Conservation (phyloP, 306 rosid genomes). For the Rosa rugosa region DNA sequence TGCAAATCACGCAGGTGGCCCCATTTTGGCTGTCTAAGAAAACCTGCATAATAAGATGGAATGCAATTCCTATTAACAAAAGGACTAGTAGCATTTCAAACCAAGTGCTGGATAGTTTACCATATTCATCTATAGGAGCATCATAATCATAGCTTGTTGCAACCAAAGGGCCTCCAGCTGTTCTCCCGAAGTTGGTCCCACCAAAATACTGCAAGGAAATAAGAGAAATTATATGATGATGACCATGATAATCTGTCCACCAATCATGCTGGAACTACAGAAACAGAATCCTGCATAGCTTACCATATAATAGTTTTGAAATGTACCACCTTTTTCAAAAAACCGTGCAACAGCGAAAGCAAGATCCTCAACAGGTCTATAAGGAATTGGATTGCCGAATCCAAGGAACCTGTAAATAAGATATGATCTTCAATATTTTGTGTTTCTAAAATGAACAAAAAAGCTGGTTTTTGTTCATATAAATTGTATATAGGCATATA, state of each 20-base stretch:
- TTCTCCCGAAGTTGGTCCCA: constrained; percentile 29
- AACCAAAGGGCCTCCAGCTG: constrained; percentile 32
- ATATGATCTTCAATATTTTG: background rate
- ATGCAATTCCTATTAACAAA: background rate
- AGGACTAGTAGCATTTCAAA: background rate
- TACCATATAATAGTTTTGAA: constrained; percentile 34
- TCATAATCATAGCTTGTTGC: constrained; percentile 37
- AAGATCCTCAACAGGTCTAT: constrained; percentile 29
- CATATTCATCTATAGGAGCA: constrained; percentile 38
- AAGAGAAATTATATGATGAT: background rate
- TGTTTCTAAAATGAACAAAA: background rate
- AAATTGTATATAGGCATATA: background rate
- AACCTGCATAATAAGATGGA: constrained; percentile 14
- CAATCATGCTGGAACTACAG: background rate
- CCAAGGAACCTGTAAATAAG: constrained; percentile 11
- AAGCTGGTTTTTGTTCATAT: background rate
- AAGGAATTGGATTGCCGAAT: constrained; percentile 29
- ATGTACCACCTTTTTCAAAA: constrained; percentile 26
- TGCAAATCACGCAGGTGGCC: constrained; percentile 29
- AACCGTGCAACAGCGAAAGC: constrained; percentile 31
- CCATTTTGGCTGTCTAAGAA: constrained; percentile 30
- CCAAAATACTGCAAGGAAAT: constrained; percentile 27
- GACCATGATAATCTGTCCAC: background rate
- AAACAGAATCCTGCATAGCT: background rate
- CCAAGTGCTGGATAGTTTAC: constrained; percentile 15